These are phyloP conservation scores for Neonectria sp. DNA, from an alignment of 2,329 filamentous ascomycete species.

Conservation along the genomic window DNA sequence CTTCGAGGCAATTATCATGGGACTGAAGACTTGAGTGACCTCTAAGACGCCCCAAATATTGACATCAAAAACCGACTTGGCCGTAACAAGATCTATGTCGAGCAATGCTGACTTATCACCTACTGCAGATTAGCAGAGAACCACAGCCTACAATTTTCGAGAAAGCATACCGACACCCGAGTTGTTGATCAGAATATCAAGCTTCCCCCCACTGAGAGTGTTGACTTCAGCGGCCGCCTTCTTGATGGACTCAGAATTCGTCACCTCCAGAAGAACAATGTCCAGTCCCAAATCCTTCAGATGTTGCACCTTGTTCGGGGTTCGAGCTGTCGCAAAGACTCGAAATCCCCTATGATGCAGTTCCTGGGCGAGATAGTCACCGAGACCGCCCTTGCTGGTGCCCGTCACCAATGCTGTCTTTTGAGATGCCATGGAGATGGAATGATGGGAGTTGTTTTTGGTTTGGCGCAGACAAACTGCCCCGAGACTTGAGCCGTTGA, in stretches of 20 bases:
- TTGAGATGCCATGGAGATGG: slow-evolving; percentile 25
- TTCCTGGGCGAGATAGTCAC: slow-evolving; percentile 56
- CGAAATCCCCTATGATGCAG: slow-evolving; percentile 55
- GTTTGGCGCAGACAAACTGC: not conserved
- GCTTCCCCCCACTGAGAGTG: slow-evolving; percentile 51
- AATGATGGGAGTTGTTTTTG: not conserved
- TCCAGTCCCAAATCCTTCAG: slow-evolving; percentile 53
- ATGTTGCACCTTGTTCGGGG: slow-evolving; percentile 50
- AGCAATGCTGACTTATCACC: slow-evolving; percentile 41
- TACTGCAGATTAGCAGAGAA: slow-evolving; percentile 14
- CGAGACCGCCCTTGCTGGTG: slow-evolving; percentile 57
- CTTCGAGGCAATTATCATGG: slow-evolving; percentile 52
- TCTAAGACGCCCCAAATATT: slow-evolving; percentile 58
- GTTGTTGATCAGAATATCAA: slow-evolving; percentile 63
- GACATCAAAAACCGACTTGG: slow-evolving; percentile 53
- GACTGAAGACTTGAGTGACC: slow-evolving; percentile 56
- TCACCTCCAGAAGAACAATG: slow-evolving; percentile 59
- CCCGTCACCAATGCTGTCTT: slow-evolving; percentile 56
- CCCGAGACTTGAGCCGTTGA: not conserved
- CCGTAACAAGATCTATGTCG: slow-evolving; percentile 38
- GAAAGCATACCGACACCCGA: slow-evolving; percentile 51
- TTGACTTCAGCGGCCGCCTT: slow-evolving; percentile 51
- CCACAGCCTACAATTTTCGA: slow-evolving; percentile 27
- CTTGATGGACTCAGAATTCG: slow-evolving; percentile 52
- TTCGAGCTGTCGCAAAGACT: slow-evolving; percentile 59